These are phyloP conservation scores for Leccinum laetum DNA, from an alignment of 1,284 basidiomycete species.

Conservation along the genomic window DNA sequence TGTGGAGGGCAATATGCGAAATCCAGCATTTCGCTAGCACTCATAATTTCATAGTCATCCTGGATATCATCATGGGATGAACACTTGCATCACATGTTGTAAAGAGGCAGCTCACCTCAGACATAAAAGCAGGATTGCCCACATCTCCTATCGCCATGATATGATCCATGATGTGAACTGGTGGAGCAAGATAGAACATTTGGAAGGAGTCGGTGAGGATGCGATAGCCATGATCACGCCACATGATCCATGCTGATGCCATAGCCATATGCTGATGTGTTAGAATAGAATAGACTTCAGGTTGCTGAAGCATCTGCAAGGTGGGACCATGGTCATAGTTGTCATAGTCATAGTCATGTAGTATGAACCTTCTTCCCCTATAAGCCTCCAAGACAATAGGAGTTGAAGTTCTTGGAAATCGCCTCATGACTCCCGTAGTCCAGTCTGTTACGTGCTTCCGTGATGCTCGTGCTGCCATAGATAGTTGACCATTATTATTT, in stretches of 20 bases:
- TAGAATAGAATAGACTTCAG: constrained; percentile 5
- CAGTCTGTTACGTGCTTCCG: no score
- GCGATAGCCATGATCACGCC: constrained; percentile 17
- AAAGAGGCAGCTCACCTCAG: no score
- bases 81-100: no score
- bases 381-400: not conserved
- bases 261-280: not conserved
- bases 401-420: not conserved
- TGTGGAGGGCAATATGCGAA: not conserved
- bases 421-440: not conserved
- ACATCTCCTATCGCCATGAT: no score
- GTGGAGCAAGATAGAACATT: no score
- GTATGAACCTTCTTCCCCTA: not conserved
- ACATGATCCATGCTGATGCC: constrained; percentile 12
- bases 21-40: constrained; percentile 11
- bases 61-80: no score
- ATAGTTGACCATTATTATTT: no score
- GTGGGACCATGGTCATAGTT: constrained; percentile 14
- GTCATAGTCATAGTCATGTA: constrained; percentile 1
- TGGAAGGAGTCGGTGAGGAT: constrained; percentile 1
- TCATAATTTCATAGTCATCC: not conserved
- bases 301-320: constrained; percentile 11
- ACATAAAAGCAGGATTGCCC: no score
- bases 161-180: no score
- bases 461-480: no score